phyloP scores from a whole-genome alignment of 441 rosid species.

The Adansonia gregorii region DNA sequence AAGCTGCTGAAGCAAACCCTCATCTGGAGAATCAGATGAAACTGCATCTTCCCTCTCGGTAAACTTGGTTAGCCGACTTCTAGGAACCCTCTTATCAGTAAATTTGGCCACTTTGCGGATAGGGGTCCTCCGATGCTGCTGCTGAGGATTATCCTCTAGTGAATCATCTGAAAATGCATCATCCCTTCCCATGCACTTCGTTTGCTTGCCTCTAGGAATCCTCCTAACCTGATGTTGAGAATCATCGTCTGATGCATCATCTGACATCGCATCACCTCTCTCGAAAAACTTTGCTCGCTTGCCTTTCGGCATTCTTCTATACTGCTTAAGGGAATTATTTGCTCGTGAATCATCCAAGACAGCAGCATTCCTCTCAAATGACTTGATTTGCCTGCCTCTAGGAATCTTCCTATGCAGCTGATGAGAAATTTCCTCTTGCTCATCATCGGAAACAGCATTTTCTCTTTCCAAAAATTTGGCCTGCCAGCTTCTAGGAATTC shows the following conservation, averaged over 20 bases:
- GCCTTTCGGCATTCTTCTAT: constrained; percentile 27
- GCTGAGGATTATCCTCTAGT: constrained; percentile 35
- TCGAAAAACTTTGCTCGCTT: constrained; percentile 25
- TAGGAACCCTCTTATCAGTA: constrained; percentile 38
- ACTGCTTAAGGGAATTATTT: constrained; percentile 36
- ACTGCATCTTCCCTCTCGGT: constrained; percentile 46
- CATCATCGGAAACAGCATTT: constrained; percentile 44
- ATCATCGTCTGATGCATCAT: constrained; percentile 34
- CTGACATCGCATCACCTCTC: constrained; percentile 32
- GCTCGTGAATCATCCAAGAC: constrained; percentile 55
- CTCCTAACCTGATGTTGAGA: constrained; percentile 27
- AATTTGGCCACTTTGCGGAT: constrained; percentile 36
- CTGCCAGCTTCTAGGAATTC: constrained; percentile 45
- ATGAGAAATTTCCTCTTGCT: constrained; percentile 34
- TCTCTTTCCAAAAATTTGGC: constrained; percentile 34
- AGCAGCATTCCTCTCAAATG: constrained; percentile 47
- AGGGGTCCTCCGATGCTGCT: constrained; percentile 28
- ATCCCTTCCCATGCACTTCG: constrained; percentile 41
- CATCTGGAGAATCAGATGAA: constrained; percentile 51
- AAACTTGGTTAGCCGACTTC: constrained; percentile 46
- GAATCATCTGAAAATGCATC: constrained; percentile 52
- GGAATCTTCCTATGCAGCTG: constrained; percentile 34
- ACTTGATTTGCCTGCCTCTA: constrained; percentile 37
- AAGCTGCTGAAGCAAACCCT: constrained; percentile 30
- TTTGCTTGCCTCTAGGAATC: constrained; percentile 31